Evolutionary conservation across 2,329 filamentous ascomycete genomes (phyloP).

Genomic region (Tolypocladium album): DNA sequence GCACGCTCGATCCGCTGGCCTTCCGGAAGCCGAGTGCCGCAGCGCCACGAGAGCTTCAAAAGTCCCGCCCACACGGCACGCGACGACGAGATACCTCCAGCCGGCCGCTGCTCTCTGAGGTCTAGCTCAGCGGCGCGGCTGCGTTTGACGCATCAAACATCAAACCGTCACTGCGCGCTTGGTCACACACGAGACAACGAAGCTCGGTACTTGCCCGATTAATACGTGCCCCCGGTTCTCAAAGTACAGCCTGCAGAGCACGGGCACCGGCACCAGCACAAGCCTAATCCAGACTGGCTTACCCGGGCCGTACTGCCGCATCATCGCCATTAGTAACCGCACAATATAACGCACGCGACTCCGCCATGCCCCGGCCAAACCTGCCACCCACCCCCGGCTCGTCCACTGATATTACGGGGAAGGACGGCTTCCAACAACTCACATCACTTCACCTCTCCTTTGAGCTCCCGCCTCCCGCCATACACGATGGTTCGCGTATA

Average conservation of each 20-base stretch:
- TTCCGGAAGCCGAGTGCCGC: not conserved
- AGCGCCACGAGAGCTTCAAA: not conserved
- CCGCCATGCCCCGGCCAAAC: constrained; percentile 20
- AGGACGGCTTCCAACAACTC: constrained; percentile 53
- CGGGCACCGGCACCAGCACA: not conserved
- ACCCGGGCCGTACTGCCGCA: not conserved
- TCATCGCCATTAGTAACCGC: not conserved
- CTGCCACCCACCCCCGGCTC: constrained; percentile 66
- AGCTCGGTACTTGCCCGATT: not conserved
- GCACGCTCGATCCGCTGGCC: not conserved
- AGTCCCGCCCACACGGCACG: not conserved
- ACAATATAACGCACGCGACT: constrained; percentile 1
- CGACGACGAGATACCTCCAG: not conserved
- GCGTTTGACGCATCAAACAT: not conserved
- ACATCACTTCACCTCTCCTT: constrained; percentile 57
- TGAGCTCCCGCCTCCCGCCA: constrained; percentile 66
- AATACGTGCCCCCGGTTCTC: not conserved
- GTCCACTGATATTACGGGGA: constrained; percentile 67
- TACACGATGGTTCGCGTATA: constrained; percentile 38
- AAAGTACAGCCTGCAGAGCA: not conserved
- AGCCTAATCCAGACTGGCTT: not conserved
- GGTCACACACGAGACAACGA: not conserved
- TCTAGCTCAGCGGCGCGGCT: not conserved
- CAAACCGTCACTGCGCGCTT: not conserved
- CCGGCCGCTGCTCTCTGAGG: not conserved